phyloP scores from a whole-genome alignment of 768 basidiomycete species.

The Gloeopeniophorella convolvens region DNA sequence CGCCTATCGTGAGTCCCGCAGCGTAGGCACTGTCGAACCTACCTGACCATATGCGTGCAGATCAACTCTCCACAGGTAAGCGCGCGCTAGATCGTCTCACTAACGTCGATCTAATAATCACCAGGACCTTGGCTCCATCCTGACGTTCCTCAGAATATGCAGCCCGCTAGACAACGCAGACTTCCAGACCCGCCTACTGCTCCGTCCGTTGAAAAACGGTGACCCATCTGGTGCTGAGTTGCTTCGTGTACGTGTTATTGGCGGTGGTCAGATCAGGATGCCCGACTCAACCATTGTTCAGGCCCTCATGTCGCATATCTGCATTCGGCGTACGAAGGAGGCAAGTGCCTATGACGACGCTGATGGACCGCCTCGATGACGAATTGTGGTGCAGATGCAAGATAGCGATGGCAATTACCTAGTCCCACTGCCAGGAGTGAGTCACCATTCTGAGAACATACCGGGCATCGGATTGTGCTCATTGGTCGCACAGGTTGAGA shows the following conservation, averaged over 20 bases:
- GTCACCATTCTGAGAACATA: constrained; percentile 18
- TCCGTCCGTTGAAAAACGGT: constrained; percentile 72
- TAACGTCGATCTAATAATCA: background rate
- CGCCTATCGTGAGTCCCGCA: constrained; percentile 76
- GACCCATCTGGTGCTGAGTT: constrained; percentile 62
- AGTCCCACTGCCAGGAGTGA: constrained; percentile 54
- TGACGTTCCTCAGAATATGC: constrained; percentile 84
- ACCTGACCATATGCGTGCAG: constrained; percentile 29
- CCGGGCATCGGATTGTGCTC: constrained; percentile 32
- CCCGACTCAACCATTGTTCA: constrained; percentile 26
- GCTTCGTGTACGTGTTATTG: constrained; percentile 43
- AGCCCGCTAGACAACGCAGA: constrained; percentile 77
- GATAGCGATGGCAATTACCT: constrained; percentile 67
- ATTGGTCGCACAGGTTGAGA: constrained; percentile 52
- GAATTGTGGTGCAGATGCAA: constrained; percentile 61
- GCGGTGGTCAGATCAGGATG: background rate
- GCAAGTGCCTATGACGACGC: constrained; percentile 28
- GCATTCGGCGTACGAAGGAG: constrained; percentile 81
- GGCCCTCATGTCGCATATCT: constrained; percentile 72
- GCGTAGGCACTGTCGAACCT: background rate
- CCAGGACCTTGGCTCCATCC: constrained; percentile 83
- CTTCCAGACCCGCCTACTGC: constrained; percentile 70
- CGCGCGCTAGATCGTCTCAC: background rate
- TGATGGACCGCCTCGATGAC: background rate
- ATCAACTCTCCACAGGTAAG: constrained; percentile 71